A percentile compares a stretch with the other conserved stretches of the same genome.
These are phyloP conservation scores for Musa troglodytarum DNA, from an alignment of 176 grass and related monocot species.

Conservation along the genomic window DNA sequence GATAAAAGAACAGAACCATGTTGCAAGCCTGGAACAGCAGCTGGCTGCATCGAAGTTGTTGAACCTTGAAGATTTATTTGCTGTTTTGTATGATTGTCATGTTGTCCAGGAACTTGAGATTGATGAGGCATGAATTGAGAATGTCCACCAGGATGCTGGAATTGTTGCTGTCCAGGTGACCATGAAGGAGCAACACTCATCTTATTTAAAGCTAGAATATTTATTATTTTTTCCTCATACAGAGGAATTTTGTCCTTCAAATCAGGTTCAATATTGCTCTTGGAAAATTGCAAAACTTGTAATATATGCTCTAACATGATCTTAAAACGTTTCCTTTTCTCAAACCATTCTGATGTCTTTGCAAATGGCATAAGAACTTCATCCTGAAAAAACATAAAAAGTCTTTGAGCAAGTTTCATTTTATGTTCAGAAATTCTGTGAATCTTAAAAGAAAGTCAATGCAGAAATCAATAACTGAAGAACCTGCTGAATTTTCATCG, in stretches of 20 bases:
- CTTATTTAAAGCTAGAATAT: slow-evolving; percentile 48
- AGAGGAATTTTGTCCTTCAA: slow-evolving; percentile 43
- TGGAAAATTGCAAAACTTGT: slow-evolving; percentile 37
- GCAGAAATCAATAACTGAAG: background rate
- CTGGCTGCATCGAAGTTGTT: slow-evolving; percentile 35
- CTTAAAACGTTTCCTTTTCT: slow-evolving; percentile 64
- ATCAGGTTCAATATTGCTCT: slow-evolving; percentile 33
- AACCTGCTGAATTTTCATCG: slow-evolving; percentile 54
- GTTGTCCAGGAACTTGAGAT: slow-evolving; percentile 39
- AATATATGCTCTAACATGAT: slow-evolving; percentile 38
- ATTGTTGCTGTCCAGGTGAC: slow-evolving; percentile 31
- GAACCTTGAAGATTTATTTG: slow-evolving; percentile 48
- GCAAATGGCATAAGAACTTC: slow-evolving; percentile 33
- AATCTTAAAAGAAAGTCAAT: background rate
- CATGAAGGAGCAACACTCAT: slow-evolving; percentile 31
- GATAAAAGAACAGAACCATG: slow-evolving; percentile 47
- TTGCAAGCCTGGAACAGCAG: slow-evolving; percentile 36
- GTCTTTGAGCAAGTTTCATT: background rate
- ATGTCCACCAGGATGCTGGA: slow-evolving; percentile 48
- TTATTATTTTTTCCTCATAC: slow-evolving; percentile 58
- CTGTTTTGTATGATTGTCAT: slow-evolving; percentile 51
- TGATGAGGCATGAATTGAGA: slow-evolving; percentile 38
- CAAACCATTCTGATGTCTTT: slow-evolving; percentile 43
- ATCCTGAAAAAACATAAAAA: slow-evolving; percentile 17
- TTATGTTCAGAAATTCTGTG: background rate